Base-by-base conservation (phyloP, 2,329 filamentous ascomycete species). In the Thelonectria discophora region DNA sequence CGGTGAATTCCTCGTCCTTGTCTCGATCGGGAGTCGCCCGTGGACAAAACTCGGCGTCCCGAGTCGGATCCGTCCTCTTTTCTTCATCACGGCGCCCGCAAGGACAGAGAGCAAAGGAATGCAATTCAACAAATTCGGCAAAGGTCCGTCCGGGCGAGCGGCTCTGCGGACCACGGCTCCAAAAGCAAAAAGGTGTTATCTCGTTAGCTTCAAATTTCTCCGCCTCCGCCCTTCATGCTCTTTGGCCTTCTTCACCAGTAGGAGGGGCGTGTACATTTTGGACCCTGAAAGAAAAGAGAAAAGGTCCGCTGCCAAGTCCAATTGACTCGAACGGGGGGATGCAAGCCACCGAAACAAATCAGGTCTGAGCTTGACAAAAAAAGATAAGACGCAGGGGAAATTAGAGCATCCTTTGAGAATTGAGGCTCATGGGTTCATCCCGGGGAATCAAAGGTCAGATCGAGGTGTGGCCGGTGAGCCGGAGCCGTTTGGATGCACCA, bases 131-230 rank as follows among this genome's bases (percentile, higher is more conserved):
- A 43, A 20, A 11, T 63, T 30, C 65, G 68, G 66, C 55, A 70
- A 63, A 64, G 56, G 58, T 37, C 46, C 34, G 54, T 58, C 58
- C 68, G 68, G 68, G 20, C 61, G 63, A 71, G 65, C 61, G 68
- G 68, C 66, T 66, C 58, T 69, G 68, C 60, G 56, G 55, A 58
- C 64, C 58, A 57, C 62, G 62, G 50, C 46, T 50, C 64, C 53
- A 46, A 45, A 47, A 51, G 37, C n/a, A n/a, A n/a, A 62, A 63
- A 46, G 43, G 27, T 63, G 66, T 62, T 67, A 63, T 59, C 53
- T 64, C 50, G 34, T 24, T 65, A 59, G 57, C 21, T 24, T 24
- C 21, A 24, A 3, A 24, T 42, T 47, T 27, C 52, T 48, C 47
- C 48, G 58, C 50, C 42, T 54, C 24, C 24, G 21, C 21, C 21